phyloP scores from a whole-genome alignment of 495 filamentous ascomycete species.

The Daldinia decipiens region DNA sequence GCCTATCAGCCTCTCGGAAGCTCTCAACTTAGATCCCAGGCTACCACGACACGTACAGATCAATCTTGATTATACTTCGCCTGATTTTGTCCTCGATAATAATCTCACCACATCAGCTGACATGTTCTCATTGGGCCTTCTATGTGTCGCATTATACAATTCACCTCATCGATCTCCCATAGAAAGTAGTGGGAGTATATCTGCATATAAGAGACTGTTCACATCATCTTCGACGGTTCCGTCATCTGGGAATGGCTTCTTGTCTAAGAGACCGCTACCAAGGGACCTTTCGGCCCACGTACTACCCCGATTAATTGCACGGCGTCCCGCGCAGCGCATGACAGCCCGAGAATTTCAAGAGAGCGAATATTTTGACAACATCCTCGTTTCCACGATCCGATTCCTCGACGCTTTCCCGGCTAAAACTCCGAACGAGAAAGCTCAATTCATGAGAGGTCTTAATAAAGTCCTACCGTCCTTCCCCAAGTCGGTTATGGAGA shows the following conservation, averaged over 20 bases:
- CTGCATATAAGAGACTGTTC: constrained; percentile 84
- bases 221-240: constrained; percentile 79
- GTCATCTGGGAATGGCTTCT: constrained; percentile 80
- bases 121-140: constrained; percentile 90
- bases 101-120: constrained; percentile 83
- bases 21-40: constrained; percentile 84
- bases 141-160: constrained; percentile 92
- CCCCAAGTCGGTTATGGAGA: constrained; percentile 90
- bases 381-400: constrained; percentile 92
- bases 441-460: constrained; percentile 88
- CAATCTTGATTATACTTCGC: constrained; percentile 90
- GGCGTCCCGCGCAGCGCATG: constrained; percentile 84
- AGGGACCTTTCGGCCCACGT: constrained; percentile 78
- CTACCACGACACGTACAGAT: constrained; percentile 85
- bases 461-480: constrained; percentile 88
- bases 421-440: constrained; percentile 90
- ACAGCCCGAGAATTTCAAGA: constrained; percentile 93
- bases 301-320: constrained; percentile 83
- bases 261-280: constrained; percentile 80
- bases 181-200: constrained; percentile 78
- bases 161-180: constrained; percentile 88
- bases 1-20: constrained; percentile 82
- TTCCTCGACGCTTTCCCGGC: constrained; percentile 90
- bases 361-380: constrained; percentile 94
- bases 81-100: constrained; percentile 90